Evolutionary conservation across 768 basidiomycete genomes (phyloP), one percentile per base, ranked within the genome.

Genomic region (Paxillus involutus): DNA sequence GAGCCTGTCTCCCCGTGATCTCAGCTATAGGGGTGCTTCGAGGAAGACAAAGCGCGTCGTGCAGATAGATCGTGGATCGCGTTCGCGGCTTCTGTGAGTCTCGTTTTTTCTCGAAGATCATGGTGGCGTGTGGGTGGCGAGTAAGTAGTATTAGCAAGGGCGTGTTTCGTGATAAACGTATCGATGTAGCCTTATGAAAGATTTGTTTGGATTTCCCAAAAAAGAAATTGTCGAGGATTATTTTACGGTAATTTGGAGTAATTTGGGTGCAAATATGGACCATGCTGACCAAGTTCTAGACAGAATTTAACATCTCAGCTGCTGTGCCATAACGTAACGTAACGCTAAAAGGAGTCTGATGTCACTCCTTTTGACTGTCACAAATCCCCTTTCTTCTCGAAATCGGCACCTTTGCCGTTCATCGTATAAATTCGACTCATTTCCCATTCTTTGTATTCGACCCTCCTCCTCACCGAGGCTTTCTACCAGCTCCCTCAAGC

Each of bases 371-470:
- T 49, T 49, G 51, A 47, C 49, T 44, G 51, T 53, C 58, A 59
- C 58, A 57, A n/a, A 44, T 52, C 55, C 58, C 63, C 63, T 69
- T 69, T 61, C 55, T 63, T 63, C 60, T 66, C 60, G 26, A 60
- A 57, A 60, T 62, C 62, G 67, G 66, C 52, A 64, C 44, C 39
- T 6, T 69, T 59, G 41, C 59, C 63, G 58, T 43, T 50, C 45
- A 41, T 48, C 59, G 48, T 69, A 69, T 71, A 71, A 69, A 69
- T 65, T 55, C 59, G 35, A 39, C 47, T 49, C 56, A 13, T 61
- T 52, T 43, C 44, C 47, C 43, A 40, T 40, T 36, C 49, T 17
- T 55, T 30, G 40, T 49, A 30, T 50, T 56, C 55, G 53, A 37
- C 42, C 55, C 45, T 52, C 54, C 55, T 30, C 53, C n/a, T 36